phyloP scores from a whole-genome alignment of 257 asterid genomes.

The Penstemon eatonii region DNA sequence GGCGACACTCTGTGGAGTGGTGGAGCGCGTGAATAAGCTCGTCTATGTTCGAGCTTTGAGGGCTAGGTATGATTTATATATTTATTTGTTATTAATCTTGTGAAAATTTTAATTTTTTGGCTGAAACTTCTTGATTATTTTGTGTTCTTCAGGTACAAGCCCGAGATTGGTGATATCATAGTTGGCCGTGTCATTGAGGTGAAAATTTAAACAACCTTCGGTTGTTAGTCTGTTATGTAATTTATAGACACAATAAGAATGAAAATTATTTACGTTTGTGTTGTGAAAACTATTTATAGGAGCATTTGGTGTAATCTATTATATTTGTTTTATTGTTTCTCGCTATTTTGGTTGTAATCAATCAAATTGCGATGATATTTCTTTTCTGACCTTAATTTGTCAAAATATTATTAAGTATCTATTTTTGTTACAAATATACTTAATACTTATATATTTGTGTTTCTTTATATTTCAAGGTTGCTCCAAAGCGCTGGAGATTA shows the following conservation, averaged over 20 bases:
- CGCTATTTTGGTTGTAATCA: neutral
- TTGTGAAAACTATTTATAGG: neutral
- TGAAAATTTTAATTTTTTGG: neutral
- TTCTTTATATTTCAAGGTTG: constrained; percentile 49
- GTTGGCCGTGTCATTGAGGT: constrained; percentile 96
- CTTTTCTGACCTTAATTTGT: neutral
- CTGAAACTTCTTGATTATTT: neutral
- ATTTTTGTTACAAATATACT: too few species aligned
- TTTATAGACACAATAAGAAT: neutral
- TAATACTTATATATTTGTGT: too few species aligned
- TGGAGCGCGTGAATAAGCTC: constrained; percentile 92
- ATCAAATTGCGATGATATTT: neutral
- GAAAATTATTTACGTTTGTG: neutral
- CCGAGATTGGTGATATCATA: constrained; percentile 89
- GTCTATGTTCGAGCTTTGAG: constrained; percentile 79
- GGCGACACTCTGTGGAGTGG: constrained; percentile 88
- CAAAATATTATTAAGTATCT: too few species aligned
- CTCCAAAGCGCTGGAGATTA: constrained; percentile 93
- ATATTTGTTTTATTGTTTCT: neutral
- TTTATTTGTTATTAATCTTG: neutral
- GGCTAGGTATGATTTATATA: constrained; percentile 53
- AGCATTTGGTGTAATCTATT: neutral
- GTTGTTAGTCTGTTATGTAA: neutral
- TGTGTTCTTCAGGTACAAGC: constrained; percentile 67
- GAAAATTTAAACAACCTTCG: neutral